phyloP scores from a whole-genome alignment of 2,329 filamentous ascomycete genomes.

The Septoria petroselini region DNA sequence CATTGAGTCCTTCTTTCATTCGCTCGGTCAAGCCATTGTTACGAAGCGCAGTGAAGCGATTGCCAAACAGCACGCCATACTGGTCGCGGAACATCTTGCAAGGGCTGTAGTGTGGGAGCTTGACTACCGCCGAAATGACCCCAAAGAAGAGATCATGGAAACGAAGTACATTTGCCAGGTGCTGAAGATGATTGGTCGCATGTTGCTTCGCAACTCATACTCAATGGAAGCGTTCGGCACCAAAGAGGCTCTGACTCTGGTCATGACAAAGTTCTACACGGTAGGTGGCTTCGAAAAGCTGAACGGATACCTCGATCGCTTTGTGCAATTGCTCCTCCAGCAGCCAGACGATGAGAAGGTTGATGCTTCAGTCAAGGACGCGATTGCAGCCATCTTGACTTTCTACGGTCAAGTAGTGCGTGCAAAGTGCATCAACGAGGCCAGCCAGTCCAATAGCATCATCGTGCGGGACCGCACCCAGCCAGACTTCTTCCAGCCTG shows the following conservation, averaged over 20 bases:
- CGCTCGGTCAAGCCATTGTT: constrained; percentile 76
- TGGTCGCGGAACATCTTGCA: constrained; percentile 67
- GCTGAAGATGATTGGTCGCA: constrained; percentile 26
- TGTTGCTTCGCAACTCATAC: constrained; percentile 30
- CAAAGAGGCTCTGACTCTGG: constrained; percentile 57
- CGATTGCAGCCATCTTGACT: constrained; percentile 76
- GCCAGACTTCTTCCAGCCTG: constrained; percentile 61
- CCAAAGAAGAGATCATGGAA: constrained; percentile 25
- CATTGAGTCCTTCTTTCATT: constrained; percentile 82
- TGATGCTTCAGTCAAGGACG: constrained; percentile 25
- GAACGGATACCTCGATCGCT: constrained; percentile 48
- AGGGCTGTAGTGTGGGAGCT: constrained; percentile 48
- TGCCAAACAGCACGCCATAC: constrained; percentile 58
- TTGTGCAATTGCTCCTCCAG: constrained; percentile 30
- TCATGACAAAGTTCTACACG: constrained; percentile 83
- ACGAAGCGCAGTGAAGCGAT: constrained; percentile 67
- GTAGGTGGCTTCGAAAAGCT: constrained; percentile 71
- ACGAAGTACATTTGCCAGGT: constrained; percentile 28
- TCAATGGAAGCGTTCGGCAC: constrained; percentile 28
- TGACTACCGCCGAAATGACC: constrained; percentile 26
- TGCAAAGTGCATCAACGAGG: constrained; percentile 76
- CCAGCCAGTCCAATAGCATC: constrained; percentile 60
- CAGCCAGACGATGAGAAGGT: constrained; percentile 43
- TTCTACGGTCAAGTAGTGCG: constrained; percentile 75
- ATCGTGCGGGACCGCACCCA: constrained; percentile 44